Evolutionary conservation across 495 filamentous ascomycete species (phyloP).

Genomic region (Podospora australis): DNA sequence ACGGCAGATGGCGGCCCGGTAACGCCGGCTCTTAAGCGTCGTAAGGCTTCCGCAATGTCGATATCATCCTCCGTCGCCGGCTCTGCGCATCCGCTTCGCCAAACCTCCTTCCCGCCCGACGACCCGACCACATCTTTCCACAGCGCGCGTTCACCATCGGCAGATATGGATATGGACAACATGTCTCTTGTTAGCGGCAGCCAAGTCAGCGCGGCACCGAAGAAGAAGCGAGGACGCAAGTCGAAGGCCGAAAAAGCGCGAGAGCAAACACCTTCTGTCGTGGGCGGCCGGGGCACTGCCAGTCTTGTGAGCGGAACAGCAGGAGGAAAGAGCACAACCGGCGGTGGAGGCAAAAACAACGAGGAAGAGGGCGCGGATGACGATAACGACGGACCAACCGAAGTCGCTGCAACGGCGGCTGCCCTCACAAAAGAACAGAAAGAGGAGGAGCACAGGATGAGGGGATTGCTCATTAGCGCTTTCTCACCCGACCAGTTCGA

Average conservation of each 20-base stretch:
- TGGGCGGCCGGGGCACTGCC: constrained; percentile 44
- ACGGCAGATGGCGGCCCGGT: constrained; percentile 39
- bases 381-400: constrained; percentile 60
- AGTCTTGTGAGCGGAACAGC: constrained; percentile 37
- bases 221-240: constrained; percentile 60
- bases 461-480: constrained; percentile 57
- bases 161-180: constrained; percentile 55
- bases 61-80: constrained; percentile 30
- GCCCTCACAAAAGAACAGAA: constrained; percentile 60
- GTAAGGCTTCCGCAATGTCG: constrained; percentile 56
- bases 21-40: constrained; percentile 50
- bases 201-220: constrained; percentile 46
- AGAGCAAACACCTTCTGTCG: constrained; percentile 44
- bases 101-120: constrained; percentile 77
- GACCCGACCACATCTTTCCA: constrained; percentile 34
- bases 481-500: constrained; percentile 62
- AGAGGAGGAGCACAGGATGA: constrained; percentile 58
- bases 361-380: constrained; percentile 51
- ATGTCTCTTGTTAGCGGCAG: constrained; percentile 65
- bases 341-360: constrained; percentile 18
- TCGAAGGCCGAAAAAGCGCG: constrained; percentile 52
- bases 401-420: constrained; percentile 57
- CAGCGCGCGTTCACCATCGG: constrained; percentile 57
- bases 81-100: constrained; percentile 71
- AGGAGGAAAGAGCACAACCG: constrained; percentile 25